Base-by-base conservation (phyloP, 176 grass and related monocot genomes). In the Raddia guianensis region DNA sequence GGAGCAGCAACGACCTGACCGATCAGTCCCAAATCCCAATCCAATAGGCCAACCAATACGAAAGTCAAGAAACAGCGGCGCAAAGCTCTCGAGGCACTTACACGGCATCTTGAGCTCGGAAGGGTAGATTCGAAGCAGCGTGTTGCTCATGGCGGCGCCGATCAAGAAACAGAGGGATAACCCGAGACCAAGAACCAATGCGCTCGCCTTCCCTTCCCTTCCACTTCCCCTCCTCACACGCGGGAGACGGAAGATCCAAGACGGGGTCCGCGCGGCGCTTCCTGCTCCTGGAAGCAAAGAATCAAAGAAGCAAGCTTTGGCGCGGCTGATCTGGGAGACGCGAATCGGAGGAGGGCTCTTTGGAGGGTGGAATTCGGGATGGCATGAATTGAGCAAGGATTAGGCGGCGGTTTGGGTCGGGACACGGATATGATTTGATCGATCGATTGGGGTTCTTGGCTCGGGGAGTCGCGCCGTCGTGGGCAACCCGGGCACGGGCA, bases 21-120 rank as follows among this genome's bases (percentile, higher is more conserved):
- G 63, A 74, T 85, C 80, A 86, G 77, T 63, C 60, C 49, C 6
- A 63, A 86, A 73, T 63, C 60, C 49, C 6, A 63, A 67, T 1
- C 37, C 6, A 63, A 67, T 1, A 33, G 11, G 11, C 63, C 7
- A 19, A 27, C 63, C 7, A 19, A 27, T 51, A 49, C 20, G 55
- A 66, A 70, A 27, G 27, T 55, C 66, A 77, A 82, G 83, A 93
- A 84, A 71, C 37, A 40, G 12, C 65, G 74, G 20, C 9, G 44
- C 2, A 15, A 75, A 65, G 15, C n/a, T 19, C 33, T 6, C 10
- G 50, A 59, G 66, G 68, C 57, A 64, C 87, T 94, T 78, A 94
- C 95, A 94, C 62, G 92, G 92, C 48, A 98, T 83, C 87, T 94
- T 98, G 69, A 98, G 63, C 62, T 94, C 95, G 14, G 92, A 98